Conservation (phyloP, 352 stramenopile species). For the Pythium rishiriense region DNA sequence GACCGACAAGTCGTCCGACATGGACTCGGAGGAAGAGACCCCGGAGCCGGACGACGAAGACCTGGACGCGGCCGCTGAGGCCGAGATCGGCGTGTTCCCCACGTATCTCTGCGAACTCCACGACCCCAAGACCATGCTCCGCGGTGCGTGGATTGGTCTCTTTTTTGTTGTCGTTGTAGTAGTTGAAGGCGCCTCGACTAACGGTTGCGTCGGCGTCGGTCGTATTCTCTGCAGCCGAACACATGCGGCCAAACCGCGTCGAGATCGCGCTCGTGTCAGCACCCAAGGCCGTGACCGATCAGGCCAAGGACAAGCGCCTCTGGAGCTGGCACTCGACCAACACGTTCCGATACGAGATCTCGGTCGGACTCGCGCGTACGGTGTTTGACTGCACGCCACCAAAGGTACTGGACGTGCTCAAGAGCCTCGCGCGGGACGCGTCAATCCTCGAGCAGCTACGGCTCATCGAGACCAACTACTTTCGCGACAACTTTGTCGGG, state of each 20-base stretch:
- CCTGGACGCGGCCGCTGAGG: slow-evolving; percentile 31
- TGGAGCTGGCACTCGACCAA: slow-evolving; percentile 35
- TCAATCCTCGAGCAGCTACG: slow-evolving; percentile 50
- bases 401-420: slow-evolving; percentile 58
- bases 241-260: slow-evolving; percentile 59
- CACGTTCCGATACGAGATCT: slow-evolving; percentile 70
- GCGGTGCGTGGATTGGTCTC: slow-evolving; percentile 35
- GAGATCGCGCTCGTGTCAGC: slow-evolving; percentile 47
- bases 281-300: slow-evolving; percentile 25
- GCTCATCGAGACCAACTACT: slow-evolving; percentile 74
- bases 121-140: slow-evolving; percentile 71
- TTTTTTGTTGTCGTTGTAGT: neutral
- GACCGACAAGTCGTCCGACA: slow-evolving; percentile 33
- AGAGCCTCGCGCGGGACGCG: slow-evolving; percentile 49
- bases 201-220: neutral
- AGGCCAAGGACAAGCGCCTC: slow-evolving; percentile 24
- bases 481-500: slow-evolving; percentile 58
- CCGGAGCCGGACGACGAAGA: slow-evolving; percentile 33
- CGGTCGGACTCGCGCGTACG: slow-evolving; percentile 48
- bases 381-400: slow-evolving; percentile 69
- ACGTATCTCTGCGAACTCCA: slow-evolving; percentile 80
- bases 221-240: slow-evolving; percentile 41
- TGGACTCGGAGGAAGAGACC: slow-evolving; percentile 26
- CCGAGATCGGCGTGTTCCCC: slow-evolving; percentile 39
- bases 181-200: too few relatives aligned